A percentile compares a stretch with the other conserved stretches of the same genome.
These are phyloP conservation scores for Wallacemonas rigidus DNA, from an alignment of 208 protist genomes.

Conservation along the genomic window DNA sequence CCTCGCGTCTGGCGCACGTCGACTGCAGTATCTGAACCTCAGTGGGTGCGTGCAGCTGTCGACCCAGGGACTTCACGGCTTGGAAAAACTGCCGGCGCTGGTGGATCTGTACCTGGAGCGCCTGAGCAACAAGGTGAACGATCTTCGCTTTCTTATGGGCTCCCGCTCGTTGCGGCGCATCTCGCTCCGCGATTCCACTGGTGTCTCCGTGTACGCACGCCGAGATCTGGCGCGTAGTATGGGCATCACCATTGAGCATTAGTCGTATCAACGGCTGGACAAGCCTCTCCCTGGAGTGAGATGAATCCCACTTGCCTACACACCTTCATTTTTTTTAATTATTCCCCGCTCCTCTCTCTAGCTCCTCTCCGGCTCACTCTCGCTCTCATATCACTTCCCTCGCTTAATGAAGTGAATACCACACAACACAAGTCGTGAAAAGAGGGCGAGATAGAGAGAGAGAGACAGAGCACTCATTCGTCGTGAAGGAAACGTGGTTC, in stretches of 20 bases:
- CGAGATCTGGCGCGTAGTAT: conserved; percentile 4
- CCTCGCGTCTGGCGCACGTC: conserved; percentile 30
- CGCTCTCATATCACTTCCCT: too few relatives aligned
- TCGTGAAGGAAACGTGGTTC: too few relatives aligned
- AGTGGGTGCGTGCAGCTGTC: conserved; percentile 30
- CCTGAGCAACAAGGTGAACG: conserved; percentile 20
- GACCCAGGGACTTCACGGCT: conserved; percentile 30
- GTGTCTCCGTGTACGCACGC: conserved; percentile 11
- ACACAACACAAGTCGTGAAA: too few relatives aligned
- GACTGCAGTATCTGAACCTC: conserved; percentile 37
- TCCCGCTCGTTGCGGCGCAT: conserved; percentile 30
- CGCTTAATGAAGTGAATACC: too few relatives aligned
- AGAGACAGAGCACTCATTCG: too few relatives aligned
- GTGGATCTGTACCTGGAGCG: conserved; percentile 42
- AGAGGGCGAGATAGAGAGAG: too few relatives aligned
- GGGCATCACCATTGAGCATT: conserved; percentile 18
- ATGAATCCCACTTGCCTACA: neutral
- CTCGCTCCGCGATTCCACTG: conserved; percentile 24
- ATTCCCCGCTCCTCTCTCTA: conserved; percentile 3
- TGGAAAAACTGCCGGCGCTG: conserved; percentile 43
- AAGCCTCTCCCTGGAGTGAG: too few relatives aligned
- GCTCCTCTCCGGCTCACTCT: neutral
- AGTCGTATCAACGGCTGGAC: neutral
- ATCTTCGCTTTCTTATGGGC: conserved; percentile 19
- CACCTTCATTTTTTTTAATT: conserved; percentile 1